Conservation (phyloP, 768 basidiomycete species). For the Mycena sanguinolenta region DNA sequence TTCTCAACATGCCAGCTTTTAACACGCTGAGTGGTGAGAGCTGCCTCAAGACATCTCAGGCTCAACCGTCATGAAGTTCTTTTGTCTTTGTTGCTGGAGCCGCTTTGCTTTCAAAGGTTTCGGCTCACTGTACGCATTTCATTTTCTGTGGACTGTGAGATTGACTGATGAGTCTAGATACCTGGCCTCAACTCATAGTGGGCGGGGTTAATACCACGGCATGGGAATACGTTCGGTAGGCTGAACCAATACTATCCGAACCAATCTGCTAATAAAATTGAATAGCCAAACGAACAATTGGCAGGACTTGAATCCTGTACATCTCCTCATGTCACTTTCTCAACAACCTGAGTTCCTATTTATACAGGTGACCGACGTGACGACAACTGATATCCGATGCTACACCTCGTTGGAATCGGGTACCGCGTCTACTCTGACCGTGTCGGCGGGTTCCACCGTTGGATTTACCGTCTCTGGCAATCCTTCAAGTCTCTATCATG, state of each 20-base stretch:
- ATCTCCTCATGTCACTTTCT: neutral
- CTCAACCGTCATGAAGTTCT: slow-evolving; percentile 23
- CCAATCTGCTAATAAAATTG: too few relatives aligned
- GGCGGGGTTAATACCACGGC: slow-evolving; percentile 9
- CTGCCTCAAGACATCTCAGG: neutral
- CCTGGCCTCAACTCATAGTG: slow-evolving; percentile 29
- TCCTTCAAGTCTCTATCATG: slow-evolving; percentile 23
- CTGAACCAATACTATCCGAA: too few relatives aligned
- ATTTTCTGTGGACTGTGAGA: too few relatives aligned
- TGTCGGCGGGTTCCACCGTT: slow-evolving; percentile 28
- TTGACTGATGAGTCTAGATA: too few relatives aligned
- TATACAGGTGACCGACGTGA: slow-evolving; percentile 23
- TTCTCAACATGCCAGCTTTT: neutral
- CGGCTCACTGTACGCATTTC: slow-evolving; percentile 26
- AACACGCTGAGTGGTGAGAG: neutral
- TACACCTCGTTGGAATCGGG: slow-evolving; percentile 15
- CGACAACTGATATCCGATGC: slow-evolving; percentile 25
- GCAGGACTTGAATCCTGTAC: slow-evolving; percentile 24
- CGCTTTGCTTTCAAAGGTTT: slow-evolving; percentile 15
- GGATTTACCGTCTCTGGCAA: slow-evolving; percentile 27
- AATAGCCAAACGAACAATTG: slow-evolving; percentile 27
- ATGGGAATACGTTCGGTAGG: slow-evolving; percentile 30
- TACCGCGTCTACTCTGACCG: slow-evolving; percentile 17
- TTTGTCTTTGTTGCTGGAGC: slow-evolving; percentile 18
- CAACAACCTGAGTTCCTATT: too few relatives aligned